Evolutionary conservation across 768 basidiomycete genomes (phyloP).

Genomic region (Trametes gibbosa): DNA sequence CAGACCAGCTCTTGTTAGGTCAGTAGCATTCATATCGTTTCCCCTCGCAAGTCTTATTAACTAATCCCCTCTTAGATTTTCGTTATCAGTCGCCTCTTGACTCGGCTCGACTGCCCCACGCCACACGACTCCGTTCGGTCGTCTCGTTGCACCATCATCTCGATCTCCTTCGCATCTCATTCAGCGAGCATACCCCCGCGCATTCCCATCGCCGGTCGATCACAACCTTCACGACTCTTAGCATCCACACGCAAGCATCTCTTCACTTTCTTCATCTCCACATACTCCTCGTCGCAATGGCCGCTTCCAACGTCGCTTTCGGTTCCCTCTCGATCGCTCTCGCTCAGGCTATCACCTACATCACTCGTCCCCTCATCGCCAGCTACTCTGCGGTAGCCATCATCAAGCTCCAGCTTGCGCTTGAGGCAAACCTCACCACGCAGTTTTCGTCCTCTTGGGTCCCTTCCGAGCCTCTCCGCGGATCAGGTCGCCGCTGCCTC

Average conservation of each 20-base stretch:
- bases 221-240: slow-evolving; percentile 29
- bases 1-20: slow-evolving; percentile 32
- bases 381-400: slow-evolving; percentile 60
- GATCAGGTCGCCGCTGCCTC: slow-evolving; percentile 73
- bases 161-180: slow-evolving; percentile 29
- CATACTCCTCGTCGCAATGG: slow-evolving; percentile 24
- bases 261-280: slow-evolving; percentile 7
- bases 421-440: slow-evolving; percentile 71
- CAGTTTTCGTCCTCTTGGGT: slow-evolving; percentile 68
- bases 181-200: slow-evolving; percentile 36
- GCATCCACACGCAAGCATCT: slow-evolving; percentile 22
- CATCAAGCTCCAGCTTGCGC: slow-evolving; percentile 65
- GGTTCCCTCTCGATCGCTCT: slow-evolving; percentile 59
- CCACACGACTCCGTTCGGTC: slow-evolving; percentile 23
- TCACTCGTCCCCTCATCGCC: slow-evolving; percentile 61
- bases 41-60: not conserved
- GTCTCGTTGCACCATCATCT: slow-evolving; percentile 17
- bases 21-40: not conserved
- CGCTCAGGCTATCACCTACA: slow-evolving; percentile 70
- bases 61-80: slow-evolving; percentile 16
- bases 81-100: slow-evolving; percentile 18
- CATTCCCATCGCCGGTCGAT: slow-evolving; percentile 64
- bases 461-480: slow-evolving; percentile 58
- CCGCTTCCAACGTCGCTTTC: slow-evolving; percentile 33
- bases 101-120: slow-evolving; percentile 27